Conservation (phyloP, 2,329 filamentous ascomycete genomes). For the Trichophyton rubrum region DNA sequence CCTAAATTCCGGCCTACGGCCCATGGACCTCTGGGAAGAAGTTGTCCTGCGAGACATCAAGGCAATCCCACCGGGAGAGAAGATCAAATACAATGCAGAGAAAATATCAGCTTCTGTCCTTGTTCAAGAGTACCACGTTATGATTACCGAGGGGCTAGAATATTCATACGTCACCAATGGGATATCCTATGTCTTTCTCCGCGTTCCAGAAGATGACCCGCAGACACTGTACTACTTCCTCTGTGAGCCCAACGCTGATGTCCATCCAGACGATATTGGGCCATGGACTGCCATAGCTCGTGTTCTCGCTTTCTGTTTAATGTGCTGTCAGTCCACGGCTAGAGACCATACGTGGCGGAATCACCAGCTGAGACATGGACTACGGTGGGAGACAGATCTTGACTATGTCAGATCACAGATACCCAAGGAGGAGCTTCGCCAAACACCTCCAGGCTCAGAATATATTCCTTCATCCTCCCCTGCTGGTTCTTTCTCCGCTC, state of each 20-base stretch:
- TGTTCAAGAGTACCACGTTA: constrained; percentile 9
- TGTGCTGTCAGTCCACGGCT: constrained; percentile 14
- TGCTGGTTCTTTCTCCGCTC: constrained; percentile 5
- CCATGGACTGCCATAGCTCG: constrained; percentile 16
- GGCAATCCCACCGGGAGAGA: constrained; percentile 8
- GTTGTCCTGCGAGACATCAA: constrained; percentile 5
- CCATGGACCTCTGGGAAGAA: constrained; percentile 5
- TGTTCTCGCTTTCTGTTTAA: constrained; percentile 16
- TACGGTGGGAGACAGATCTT: constrained; percentile 15
- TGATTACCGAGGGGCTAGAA: constrained; percentile 9
- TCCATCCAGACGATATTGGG: constrained; percentile 7
- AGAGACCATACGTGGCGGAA: constrained; percentile 16
- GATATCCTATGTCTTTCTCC: constrained; percentile 9
- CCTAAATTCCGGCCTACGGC: background rate
- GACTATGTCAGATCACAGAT: constrained; percentile 14
- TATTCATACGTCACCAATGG: constrained; percentile 9
- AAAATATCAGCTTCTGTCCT: constrained; percentile 14
- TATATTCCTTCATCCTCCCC: constrained; percentile 15
- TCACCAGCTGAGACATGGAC: constrained; percentile 8
- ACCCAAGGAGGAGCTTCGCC: constrained; percentile 13
- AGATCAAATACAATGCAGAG: constrained; percentile 17
- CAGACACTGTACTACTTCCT: constrained; percentile 20
- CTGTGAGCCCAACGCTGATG: constrained; percentile 17
- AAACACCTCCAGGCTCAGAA: constrained; percentile 13
- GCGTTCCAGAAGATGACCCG: constrained; percentile 15